phyloP scores from a whole-genome alignment of 176 grass and related monocot species.

The Avena eriantha region DNA sequence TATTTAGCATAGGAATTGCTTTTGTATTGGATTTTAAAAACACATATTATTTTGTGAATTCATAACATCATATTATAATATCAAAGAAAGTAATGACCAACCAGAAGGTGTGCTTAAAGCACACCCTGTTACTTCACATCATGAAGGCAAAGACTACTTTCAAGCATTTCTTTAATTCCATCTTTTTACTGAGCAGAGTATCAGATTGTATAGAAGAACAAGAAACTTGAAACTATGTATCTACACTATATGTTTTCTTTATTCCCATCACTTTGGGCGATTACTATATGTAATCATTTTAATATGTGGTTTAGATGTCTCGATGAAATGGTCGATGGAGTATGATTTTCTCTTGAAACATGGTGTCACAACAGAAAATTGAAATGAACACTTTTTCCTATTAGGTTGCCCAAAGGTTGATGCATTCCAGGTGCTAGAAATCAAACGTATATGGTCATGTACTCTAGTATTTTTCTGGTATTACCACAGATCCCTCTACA shows the following conservation, averaged over 20 bases:
- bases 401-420: slow-evolving; percentile 67
- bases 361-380: slow-evolving; percentile 11
- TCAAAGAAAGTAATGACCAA: not conserved
- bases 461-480: slow-evolving; percentile 87
- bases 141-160: slow-evolving; percentile 12
- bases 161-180: slow-evolving; percentile 16
- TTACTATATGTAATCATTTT: slow-evolving; percentile 15
- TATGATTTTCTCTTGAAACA: slow-evolving; percentile 38
- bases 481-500: slow-evolving; percentile 68
- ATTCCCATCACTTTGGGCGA: not conserved
- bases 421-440: slow-evolving; percentile 70
- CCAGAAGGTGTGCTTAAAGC: not conserved
- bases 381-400: slow-evolving; percentile 10
- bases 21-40: slow-evolving; percentile 9
- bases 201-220: slow-evolving; percentile 4
- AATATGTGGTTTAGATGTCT: slow-evolving; percentile 19
- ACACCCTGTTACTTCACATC: not conserved
- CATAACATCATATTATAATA: slow-evolving; percentile 14
- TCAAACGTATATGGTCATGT: slow-evolving; percentile 90
- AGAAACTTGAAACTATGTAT: slow-evolving; percentile 1
- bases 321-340: not conserved
- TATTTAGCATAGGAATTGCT: too few relatives aligned
- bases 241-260: not conserved
- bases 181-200: not conserved
- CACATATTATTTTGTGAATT: not conserved